These are phyloP conservation scores for Metarhizium robertsii DNA, from an alignment of 2,329 filamentous ascomycete genomes.

Conservation along the genomic window DNA sequence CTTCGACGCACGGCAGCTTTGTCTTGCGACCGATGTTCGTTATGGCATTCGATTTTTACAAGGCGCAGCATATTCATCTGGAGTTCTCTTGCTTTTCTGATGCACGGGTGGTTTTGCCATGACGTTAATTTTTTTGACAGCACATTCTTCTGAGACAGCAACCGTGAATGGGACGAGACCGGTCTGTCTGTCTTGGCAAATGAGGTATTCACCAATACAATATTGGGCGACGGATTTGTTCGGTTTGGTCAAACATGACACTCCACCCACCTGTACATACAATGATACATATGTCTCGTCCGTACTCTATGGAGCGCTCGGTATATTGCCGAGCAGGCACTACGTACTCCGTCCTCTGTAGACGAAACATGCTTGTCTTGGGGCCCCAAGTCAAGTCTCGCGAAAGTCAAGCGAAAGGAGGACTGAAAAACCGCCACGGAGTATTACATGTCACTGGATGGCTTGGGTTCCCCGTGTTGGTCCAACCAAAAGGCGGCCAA, in stretches of 20 bases:
- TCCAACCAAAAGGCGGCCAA: background rate
- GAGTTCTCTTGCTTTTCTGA: background rate
- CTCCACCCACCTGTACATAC: background rate
- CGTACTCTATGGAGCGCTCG: no score
- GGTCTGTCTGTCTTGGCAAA: background rate
- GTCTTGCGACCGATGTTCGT: background rate
- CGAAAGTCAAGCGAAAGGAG: background rate
- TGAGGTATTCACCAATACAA: background rate
- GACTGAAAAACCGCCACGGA: background rate
- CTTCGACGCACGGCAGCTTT: no score
- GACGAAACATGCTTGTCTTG: background rate
- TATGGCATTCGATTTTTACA: background rate
- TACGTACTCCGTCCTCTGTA: background rate
- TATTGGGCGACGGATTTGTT: background rate
- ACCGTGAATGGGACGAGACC: background rate
- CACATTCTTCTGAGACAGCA: no score
- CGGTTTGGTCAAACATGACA: background rate
- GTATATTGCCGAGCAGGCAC: background rate
- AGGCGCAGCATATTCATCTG: background rate
- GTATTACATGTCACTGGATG: background rate
- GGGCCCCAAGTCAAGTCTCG: no score
- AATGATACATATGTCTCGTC: background rate
- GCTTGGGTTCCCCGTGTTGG: background rate
- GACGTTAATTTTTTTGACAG: no score
- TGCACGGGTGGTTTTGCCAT: background rate